Evolutionary conservation across 768 basidiomycete species (phyloP).

Genomic region (Roridomyces roridus): DNA sequence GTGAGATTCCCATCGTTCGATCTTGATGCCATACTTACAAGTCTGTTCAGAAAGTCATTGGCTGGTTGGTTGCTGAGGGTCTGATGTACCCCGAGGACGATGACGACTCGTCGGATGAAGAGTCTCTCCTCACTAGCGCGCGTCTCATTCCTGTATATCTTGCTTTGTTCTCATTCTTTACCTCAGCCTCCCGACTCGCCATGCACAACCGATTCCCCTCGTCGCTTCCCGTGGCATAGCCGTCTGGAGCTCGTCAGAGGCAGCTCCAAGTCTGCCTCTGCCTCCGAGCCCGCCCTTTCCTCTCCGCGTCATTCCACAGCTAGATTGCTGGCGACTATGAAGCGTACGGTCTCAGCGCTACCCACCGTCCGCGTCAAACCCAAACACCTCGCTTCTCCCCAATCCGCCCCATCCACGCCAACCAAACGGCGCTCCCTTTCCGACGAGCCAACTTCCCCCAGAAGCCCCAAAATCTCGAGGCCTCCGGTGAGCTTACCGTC

Average conservation of each 20-base stretch:
- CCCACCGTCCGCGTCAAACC: neutral
- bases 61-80: slow-evolving; percentile 9
- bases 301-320: slow-evolving; percentile 9
- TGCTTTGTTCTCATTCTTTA: neutral
- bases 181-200: neutral
- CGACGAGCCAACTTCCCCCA: neutral
- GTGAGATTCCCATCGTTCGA: neutral
- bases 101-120: neutral
- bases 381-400: neutral
- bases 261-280: neutral
- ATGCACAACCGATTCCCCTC: neutral
- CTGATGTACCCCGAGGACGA: slow-evolving; percentile 1
- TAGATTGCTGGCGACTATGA: slow-evolving; percentile 9
- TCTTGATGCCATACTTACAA: neutral
- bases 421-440: neutral
- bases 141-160: neutral
- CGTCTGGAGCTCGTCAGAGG: slow-evolving; percentile 4
- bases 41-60: slow-evolving; percentile 8
- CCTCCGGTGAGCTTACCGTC: neutral
- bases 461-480: neutral
- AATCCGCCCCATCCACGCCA: neutral
- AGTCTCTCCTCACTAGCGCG: neutral
- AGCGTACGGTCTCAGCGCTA: slow-evolving; percentile 2
- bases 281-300: neutral
- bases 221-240: slow-evolving; percentile 9